Percentiles rank a stretch among this genome's conserved stretches.
phyloP scores from a whole-genome alignment of 139 green algal species.

The Auxenochlorella pyrenoidosa region DNA sequence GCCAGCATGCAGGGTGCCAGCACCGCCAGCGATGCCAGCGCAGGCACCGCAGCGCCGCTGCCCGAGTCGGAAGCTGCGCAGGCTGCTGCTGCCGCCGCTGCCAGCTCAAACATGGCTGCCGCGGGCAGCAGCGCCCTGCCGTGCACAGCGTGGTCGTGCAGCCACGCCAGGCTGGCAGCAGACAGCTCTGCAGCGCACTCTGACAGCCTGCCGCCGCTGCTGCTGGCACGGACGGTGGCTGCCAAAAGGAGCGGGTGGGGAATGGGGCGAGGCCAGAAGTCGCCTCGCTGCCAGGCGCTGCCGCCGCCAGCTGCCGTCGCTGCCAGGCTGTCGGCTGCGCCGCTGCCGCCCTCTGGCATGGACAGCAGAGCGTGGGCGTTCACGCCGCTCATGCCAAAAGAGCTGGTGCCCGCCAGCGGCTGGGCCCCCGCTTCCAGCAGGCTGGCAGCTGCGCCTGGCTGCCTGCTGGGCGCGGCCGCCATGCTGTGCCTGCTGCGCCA shows the following conservation, averaged over 20 bases:
- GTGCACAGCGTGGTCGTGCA: constrained; percentile 65
- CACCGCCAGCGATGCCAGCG: background rate
- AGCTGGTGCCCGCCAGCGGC: constrained; percentile 31
- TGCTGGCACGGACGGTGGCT: background rate
- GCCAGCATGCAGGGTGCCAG: constrained; percentile 12
- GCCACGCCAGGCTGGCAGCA: constrained; percentile 42
- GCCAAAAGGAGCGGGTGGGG: background rate
- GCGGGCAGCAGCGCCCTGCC: constrained; percentile 47
- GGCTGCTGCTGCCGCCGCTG: background rate
- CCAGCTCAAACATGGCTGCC: constrained; percentile 31
- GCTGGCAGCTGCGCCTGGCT: background rate
- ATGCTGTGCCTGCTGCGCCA: background rate
- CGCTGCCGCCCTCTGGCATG: background rate
- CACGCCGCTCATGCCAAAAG: constrained; percentile 57
- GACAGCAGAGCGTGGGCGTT: constrained; percentile 54
- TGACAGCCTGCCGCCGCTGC: background rate
- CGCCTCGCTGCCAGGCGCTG: background rate
- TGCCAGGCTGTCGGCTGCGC: background rate
- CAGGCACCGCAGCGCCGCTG: background rate
- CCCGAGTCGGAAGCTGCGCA: background rate
- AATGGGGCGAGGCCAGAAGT: constrained; percentile 6
- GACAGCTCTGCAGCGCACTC: background rate
- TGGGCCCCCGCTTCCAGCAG: background rate
- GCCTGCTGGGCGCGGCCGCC: constrained; percentile 3
- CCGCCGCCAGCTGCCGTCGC: background rate